Conservation (phyloP, 2,329 filamentous ascomycete genomes). For the Colletotrichum orchidophilum region DNA sequence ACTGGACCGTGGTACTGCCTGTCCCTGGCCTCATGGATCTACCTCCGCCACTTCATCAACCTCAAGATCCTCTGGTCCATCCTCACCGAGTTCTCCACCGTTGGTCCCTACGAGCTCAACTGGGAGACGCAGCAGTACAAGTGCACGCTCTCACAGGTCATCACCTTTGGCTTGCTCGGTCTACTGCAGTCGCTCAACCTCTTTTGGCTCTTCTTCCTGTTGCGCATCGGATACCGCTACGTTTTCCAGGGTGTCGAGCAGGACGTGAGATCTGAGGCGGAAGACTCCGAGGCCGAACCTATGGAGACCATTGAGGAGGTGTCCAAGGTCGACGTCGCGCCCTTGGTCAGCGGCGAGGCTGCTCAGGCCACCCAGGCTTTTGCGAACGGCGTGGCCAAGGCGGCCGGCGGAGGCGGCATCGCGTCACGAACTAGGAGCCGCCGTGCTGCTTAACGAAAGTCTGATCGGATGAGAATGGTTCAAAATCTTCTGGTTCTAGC, state of each 20-base stretch:
- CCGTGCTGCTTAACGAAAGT: slow-evolving; percentile 1
- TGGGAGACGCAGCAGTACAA: slow-evolving; percentile 71
- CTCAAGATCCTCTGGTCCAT: slow-evolving; percentile 67
- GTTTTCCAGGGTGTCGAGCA: slow-evolving; percentile 58
- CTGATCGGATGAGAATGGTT: no score
- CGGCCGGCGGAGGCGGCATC: not conserved
- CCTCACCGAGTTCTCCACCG: slow-evolving; percentile 64
- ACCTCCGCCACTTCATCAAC: slow-evolving; percentile 76
- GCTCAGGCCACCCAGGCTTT: not conserved
- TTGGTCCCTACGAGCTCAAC: slow-evolving; percentile 66
- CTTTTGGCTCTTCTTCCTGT: slow-evolving; percentile 69
- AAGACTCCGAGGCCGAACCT: slow-evolving; percentile 57
- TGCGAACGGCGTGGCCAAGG: slow-evolving; percentile 20
- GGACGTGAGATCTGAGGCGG: slow-evolving; percentile 66
- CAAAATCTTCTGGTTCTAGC: not conserved
- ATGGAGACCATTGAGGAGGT: slow-evolving; percentile 30
- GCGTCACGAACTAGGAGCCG: slow-evolving; percentile 16
- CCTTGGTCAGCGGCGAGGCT: slow-evolving; percentile 8
- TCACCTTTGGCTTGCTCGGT: slow-evolving; percentile 62
- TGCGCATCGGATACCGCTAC: slow-evolving; percentile 64
- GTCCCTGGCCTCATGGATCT: slow-evolving; percentile 75
- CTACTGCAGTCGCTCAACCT: slow-evolving; percentile 66
- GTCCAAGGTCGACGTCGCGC: slow-evolving; percentile 16
- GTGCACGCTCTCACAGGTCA: slow-evolving; percentile 61
- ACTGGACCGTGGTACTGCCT: slow-evolving; percentile 72